A percentile compares a stretch with the other conserved stretches of the same genome.
Evolutionary conservation across 805 yeast genomes (phyloP).

Genomic region (Wickerhamomyces hampshirensis): DNA sequence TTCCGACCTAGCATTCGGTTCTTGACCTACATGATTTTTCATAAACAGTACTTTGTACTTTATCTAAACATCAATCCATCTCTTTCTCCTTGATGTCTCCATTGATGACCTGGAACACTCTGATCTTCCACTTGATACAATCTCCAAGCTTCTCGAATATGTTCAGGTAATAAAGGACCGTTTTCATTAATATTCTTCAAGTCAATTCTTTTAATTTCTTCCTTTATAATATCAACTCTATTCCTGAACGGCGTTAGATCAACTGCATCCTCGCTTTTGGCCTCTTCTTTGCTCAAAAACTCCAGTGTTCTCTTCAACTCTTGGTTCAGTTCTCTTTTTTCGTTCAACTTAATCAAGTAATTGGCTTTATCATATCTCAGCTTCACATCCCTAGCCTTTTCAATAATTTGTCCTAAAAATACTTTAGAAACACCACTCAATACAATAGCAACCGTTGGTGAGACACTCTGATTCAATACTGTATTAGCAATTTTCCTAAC

Average conservation of each 20-base stretch:
- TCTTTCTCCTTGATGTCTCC: conserved; percentile 69
- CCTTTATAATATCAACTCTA: conserved; percentile 20
- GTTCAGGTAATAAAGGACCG: conserved; percentile 75
- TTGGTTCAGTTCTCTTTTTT: conserved; percentile 34
- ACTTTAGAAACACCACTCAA: conserved; percentile 85
- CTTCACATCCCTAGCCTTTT: conserved; percentile 72
- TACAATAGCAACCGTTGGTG: conserved; percentile 74
- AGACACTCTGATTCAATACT: conserved; percentile 73
- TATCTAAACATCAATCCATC: conserved; percentile 68
- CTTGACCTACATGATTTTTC: background rate
- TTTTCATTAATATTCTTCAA: conserved; percentile 32
- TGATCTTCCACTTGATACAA: conserved; percentile 63
- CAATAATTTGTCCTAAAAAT: conserved; percentile 85
- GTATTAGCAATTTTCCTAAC: conserved; percentile 78
- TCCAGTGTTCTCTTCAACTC: conserved; percentile 32
- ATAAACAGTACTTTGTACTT: background rate
- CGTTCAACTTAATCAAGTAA: conserved; percentile 29
- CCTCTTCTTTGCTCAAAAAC: conserved; percentile 31
- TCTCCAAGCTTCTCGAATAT: conserved; percentile 86
- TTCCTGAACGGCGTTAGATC: conserved; percentile 10
- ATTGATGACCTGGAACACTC: conserved; percentile 54
- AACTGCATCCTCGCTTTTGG: conserved; percentile 3
- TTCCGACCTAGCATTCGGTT: conserved; percentile 15
- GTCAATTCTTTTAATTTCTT: conserved; percentile 23
- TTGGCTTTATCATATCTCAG: conserved; percentile 42